Evolutionary conservation across 306 rosid species (phyloP), one percentile per base, ranked within the genome.

Genomic region (Prunus persica): DNA sequence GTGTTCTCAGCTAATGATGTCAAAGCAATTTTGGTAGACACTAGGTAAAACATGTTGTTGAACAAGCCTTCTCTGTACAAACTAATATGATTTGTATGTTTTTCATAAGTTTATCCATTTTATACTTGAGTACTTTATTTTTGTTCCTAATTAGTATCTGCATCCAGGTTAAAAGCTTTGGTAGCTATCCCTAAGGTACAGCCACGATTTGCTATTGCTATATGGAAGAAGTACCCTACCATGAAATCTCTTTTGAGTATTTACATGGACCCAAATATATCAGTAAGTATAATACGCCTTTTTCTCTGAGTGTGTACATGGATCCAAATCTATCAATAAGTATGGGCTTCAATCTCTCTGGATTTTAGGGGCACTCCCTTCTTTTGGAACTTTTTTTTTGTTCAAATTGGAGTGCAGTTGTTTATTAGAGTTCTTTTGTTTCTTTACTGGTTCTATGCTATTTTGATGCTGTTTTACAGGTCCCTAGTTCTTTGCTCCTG

Each of bases 101-200:
- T 27, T 78, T 15, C 27, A 9, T 54, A 54, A 63, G 4, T 50
- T 8, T 15, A 1, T 61, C 25, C 3, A 38, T 38, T 54, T 19
- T n/a, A 11, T 68, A 24, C 12, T 8, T 41, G 41, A 73, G 45
- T n/a, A 16, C 66, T 65, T 25, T 12, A 10, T 12, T 55, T 63
- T 71, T 38, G 52, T 69, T 71, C 63, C 78, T 80, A 68, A 82
- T 38, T 71, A 79, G 57, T 46, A 71, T 85, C 38, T 79, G 43
- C 62, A 74, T 76, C 66, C 81, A 92, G 98, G 98, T 86, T 95
- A 79, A 92, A 92, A 88, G 91, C 91, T 82, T 90, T 94, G 91
- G 92, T 94, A 45, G 91, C 97, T 47, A 90, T 94, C 63, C 98
- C 98, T 2, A 95, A 92, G 90, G 97, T 92, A 32, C 98, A 95